Evolutionary conservation across 2,329 filamentous ascomycete species (phyloP).

Genomic region (Monosporascus sp.): DNA sequence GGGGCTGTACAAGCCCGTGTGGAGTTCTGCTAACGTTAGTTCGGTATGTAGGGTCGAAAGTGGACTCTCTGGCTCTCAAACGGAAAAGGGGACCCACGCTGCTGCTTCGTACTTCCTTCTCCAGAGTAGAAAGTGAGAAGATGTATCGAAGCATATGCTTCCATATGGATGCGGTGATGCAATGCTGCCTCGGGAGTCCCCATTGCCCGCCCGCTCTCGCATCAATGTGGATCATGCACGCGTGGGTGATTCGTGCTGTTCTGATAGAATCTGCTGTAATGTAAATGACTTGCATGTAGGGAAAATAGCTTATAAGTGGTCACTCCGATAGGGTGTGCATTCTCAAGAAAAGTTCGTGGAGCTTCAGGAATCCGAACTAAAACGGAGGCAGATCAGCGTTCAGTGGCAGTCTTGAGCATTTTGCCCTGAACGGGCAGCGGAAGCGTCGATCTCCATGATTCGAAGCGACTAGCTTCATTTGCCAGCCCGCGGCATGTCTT

Average conservation of each 20-base stretch:
- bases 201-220: neutral
- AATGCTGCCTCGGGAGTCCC: neutral
- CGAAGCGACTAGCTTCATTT: neutral
- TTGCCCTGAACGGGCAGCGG: neutral
- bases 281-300: neutral
- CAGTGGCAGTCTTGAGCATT: neutral
- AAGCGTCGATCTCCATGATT: neutral
- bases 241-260: neutral
- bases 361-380: neutral
- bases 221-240: neutral
- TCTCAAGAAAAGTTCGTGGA: neutral
- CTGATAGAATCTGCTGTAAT: neutral
- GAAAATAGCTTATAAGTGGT: neutral
- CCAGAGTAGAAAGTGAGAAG: no score
- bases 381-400: neutral
- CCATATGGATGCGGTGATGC: no score
- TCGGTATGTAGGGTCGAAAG: no score
- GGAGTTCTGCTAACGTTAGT: no score
- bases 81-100: no score
- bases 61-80: no score
- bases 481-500: neutral
- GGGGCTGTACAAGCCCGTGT: no score
- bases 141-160: no score
- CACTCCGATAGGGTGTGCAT: neutral
- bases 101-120: no score